Percentiles rank a stretch among this genome's conserved stretches.
Evolutionary conservation across 805 yeast genomes (phyloP).

Genomic region (Komagataella mondaviorum): DNA sequence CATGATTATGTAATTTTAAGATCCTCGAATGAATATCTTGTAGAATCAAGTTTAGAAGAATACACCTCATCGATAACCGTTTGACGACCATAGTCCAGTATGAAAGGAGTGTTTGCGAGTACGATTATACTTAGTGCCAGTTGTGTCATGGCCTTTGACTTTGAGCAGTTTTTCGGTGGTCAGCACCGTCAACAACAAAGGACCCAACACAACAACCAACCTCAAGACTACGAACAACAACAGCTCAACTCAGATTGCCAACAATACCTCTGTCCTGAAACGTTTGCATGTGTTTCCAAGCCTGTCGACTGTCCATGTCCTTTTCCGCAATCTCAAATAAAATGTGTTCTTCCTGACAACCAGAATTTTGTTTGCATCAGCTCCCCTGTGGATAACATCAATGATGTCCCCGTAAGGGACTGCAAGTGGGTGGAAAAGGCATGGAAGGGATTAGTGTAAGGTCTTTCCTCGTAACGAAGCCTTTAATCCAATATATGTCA

Average conservation of each 20-base stretch:
- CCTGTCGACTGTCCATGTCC: slow-evolving; percentile 83
- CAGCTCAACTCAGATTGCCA: slow-evolving; percentile 36
- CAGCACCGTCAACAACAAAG: slow-evolving; percentile 13
- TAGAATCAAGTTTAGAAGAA: neutral
- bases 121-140: neutral
- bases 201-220: neutral
- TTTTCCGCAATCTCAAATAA: slow-evolving; percentile 71
- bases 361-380: slow-evolving; percentile 45
- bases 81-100: neutral
- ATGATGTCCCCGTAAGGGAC: slow-evolving; percentile 45
- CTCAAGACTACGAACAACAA: slow-evolving; percentile 20
- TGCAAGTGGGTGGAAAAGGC: slow-evolving; percentile 80
- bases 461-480: neutral
- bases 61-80: neutral
- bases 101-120: neutral
- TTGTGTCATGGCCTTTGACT: slow-evolving; percentile 4
- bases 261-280: slow-evolving; percentile 70
- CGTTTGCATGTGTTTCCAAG: slow-evolving; percentile 59
- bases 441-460: slow-evolving; percentile 39
- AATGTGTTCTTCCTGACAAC: slow-evolving; percentile 64
- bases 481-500: too few relatives aligned
- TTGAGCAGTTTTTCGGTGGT: slow-evolving; percentile 19
- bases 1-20: slow-evolving; percentile 21
- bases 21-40: neutral
- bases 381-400: slow-evolving; percentile 16